phyloP scores from a whole-genome alignment of 2,329 filamentous ascomycete genomes.

The Remersonia thermophila region DNA sequence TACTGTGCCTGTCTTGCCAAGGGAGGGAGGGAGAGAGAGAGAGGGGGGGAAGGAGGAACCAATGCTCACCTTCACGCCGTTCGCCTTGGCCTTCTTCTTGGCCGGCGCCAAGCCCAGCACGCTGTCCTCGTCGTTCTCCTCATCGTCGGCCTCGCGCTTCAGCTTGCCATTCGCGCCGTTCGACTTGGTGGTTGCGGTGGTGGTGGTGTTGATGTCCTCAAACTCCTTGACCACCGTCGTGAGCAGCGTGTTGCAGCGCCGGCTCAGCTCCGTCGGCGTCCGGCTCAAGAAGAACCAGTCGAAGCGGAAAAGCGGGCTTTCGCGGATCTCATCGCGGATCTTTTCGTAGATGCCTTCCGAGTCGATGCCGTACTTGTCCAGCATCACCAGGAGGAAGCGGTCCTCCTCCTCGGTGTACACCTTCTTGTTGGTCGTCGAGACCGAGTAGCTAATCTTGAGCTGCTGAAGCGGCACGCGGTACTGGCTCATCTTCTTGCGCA shows the following conservation, averaged over 20 bases:
- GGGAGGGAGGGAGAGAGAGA: no score
- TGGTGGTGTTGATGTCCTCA: slow-evolving; percentile 49
- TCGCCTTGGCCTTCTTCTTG: slow-evolving; percentile 83
- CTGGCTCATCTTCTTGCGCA: slow-evolving; percentile 89
- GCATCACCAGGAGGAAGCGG: slow-evolving; percentile 82
- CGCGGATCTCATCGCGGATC: slow-evolving; percentile 93
- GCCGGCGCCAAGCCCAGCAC: slow-evolving; percentile 70
- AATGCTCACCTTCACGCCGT: slow-evolving; percentile 64
- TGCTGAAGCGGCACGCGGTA: slow-evolving; percentile 97
- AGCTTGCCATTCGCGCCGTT: slow-evolving; percentile 48
- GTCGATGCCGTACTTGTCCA: slow-evolving; percentile 87
- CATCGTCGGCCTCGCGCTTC: slow-evolving; percentile 67
- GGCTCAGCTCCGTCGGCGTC: slow-evolving; percentile 82
- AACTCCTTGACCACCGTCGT: slow-evolving; percentile 94
- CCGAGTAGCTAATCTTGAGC: slow-evolving; percentile 96
- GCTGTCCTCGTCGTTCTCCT: slow-evolving; percentile 73
- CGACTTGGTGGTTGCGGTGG: slow-evolving; percentile 33
- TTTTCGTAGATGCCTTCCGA: slow-evolving; percentile 81
- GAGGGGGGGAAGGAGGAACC: slow-evolving; percentile 8
- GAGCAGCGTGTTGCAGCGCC: slow-evolving; percentile 84
- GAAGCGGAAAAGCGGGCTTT: slow-evolving; percentile 89
- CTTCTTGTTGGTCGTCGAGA: slow-evolving; percentile 99
- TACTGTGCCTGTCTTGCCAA: neutral
- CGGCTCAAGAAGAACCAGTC: slow-evolving; percentile 99
- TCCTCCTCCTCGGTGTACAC: slow-evolving; percentile 99